A percentile compares a stretch with the other conserved stretches of the same genome.
Evolutionary conservation across 225 moss, liverwort and hornwort species (phyloP).

Genomic region (Marchantia paleacea): DNA sequence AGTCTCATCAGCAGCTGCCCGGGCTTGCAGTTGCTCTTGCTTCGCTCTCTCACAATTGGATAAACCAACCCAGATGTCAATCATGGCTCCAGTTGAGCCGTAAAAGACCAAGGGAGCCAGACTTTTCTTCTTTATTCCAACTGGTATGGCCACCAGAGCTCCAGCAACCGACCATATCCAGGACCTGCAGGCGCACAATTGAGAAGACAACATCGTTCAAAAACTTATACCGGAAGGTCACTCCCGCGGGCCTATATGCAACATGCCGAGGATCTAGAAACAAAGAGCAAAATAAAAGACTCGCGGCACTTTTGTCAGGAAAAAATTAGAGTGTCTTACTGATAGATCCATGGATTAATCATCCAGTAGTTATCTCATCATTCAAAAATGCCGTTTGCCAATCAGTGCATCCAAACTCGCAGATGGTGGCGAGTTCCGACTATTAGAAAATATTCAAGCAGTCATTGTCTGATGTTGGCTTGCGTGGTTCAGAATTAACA

Average conservation of each 20-base stretch:
- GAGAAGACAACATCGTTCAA: too few species aligned
- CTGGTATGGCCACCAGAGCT: conserved; percentile 64
- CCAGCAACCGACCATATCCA: conserved; percentile 81
- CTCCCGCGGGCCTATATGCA: too few species aligned
- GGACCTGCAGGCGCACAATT: conserved; percentile 44
- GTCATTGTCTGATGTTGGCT: too few species aligned
- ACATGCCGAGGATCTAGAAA: too few species aligned
- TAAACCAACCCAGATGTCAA: conserved; percentile 77
- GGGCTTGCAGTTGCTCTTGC: conserved; percentile 51
- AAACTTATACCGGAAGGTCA: too few species aligned
- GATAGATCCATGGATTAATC: conserved; percentile 24
- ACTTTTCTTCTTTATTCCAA: conserved; percentile 73
- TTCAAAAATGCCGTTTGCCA: conserved; percentile 22
- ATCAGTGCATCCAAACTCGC: too few species aligned
- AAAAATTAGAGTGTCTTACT: conserved; percentile 38
- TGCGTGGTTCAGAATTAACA: neutral
- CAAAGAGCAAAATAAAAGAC: too few species aligned
- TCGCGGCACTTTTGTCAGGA: conserved; percentile 32
- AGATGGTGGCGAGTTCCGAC: too few species aligned
- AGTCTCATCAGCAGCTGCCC: conserved; percentile 25
- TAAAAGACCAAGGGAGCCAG: conserved; percentile 77
- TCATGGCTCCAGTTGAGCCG: conserved; percentile 85
- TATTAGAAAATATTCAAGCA: too few species aligned
- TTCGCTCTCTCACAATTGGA: conserved; percentile 73
- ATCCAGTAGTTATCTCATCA: conserved; percentile 31